These are phyloP conservation scores for Sonneratia caseolaris DNA, from an alignment of 345 rosid genomes.

Conservation along the genomic window DNA sequence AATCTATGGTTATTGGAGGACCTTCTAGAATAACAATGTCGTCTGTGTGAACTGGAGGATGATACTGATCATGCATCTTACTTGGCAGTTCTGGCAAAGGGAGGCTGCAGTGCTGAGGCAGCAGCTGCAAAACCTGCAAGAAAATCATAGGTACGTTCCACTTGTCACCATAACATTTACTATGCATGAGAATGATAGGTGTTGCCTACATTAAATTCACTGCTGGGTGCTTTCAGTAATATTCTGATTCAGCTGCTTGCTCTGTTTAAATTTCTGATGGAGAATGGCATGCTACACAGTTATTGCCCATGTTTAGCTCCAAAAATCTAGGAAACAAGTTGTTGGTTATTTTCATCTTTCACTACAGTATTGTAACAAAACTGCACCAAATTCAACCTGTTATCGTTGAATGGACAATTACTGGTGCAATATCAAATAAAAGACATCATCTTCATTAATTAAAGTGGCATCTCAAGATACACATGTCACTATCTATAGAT, in stretches of 20 bases:
- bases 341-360: no score
- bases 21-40: background rate
- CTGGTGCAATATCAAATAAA: no score
- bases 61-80: conserved; percentile 4
- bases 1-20: no score
- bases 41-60: background rate
- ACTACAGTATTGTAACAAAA: no score
- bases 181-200: background rate
- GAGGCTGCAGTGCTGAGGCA: conserved; percentile 26
- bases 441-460: no score
- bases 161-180: background rate
- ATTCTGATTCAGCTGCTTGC: background rate
- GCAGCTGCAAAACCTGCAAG: conserved; percentile 24
- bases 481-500: no score
- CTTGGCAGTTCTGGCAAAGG: conserved; percentile 21
- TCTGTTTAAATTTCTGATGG: background rate
- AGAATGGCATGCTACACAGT: background rate
- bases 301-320: background rate
- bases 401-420: no score
- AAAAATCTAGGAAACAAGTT: no score
- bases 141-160: conserved; percentile 18
- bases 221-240: background rate
- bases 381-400: no score
- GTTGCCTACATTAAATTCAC: background rate
- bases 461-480: no score